These are phyloP conservation scores for Malus asiatica DNA, from an alignment of 306 rosid species.

Conservation along the genomic window DNA sequence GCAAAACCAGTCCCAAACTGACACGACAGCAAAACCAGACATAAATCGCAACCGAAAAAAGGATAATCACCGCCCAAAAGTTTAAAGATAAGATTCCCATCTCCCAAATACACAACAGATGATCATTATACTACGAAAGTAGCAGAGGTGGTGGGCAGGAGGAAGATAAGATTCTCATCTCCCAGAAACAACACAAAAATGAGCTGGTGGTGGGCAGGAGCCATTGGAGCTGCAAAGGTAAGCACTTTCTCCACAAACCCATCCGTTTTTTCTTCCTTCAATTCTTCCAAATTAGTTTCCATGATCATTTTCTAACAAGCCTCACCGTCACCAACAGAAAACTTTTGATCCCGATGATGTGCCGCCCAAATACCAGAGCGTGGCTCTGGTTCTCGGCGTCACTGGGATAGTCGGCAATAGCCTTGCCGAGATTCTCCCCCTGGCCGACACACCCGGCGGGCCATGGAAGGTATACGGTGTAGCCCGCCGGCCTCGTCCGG, in stretches of 20 bases:
- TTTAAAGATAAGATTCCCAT: not conserved
- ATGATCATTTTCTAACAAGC: not conserved
- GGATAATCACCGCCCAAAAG: not conserved
- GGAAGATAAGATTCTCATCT: not conserved
- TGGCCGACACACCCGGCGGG: slow-evolving; percentile 56
- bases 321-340: slow-evolving; percentile 1
- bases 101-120: not conserved
- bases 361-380: slow-evolving; percentile 14
- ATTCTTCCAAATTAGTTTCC: not conserved
- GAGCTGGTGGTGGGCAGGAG: slow-evolving; percentile 49
- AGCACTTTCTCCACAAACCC: not conserved
- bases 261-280: not conserved
- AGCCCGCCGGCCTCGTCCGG: slow-evolving; percentile 42
- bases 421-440: slow-evolving; percentile 60
- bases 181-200: slow-evolving; percentile 4
- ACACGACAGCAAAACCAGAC: not conserved
- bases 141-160: slow-evolving; percentile 38
- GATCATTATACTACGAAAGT: not conserved
- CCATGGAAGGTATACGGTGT: slow-evolving; percentile 67
- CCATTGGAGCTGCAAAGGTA: slow-evolving; percentile 35
- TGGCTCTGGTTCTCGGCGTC: slow-evolving; percentile 39
- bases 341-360: not conserved
- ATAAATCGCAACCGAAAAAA: not conserved
- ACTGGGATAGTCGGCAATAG: slow-evolving; percentile 46
- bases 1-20: too few relatives aligned